Evolutionary conservation across 805 yeast species (phyloP), one percentile per base, ranked within the genome.

Genomic region (Saturnispora silvae): DNA sequence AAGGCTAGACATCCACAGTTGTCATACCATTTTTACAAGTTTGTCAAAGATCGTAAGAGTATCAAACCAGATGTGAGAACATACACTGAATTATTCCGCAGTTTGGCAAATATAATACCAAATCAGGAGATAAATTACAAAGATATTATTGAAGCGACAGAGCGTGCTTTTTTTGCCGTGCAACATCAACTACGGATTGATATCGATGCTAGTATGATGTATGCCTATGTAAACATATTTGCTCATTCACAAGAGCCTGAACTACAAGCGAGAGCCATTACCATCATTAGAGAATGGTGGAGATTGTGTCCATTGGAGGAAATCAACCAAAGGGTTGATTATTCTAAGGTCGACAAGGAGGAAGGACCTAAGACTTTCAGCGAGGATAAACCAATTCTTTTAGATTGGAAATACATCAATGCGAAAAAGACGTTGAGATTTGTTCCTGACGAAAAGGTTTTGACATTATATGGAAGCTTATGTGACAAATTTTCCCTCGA

Each of bases 1-100:
- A 63, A 61, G 35, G 61, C 70, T 23, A 48, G 44, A 5, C 64
- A 66, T 39, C 54, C 61, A 10, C 57, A 57, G 0, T 44, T 52
- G 10, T 65, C 67, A 0, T 52, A 68, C 31, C 50, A 60, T n/a
- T 44, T 70, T 4, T 64, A 58, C 42, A 62, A 67, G 5, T 44
- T 44, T 4, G 24, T 44, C 17, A 48, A 46, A 2, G 46, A 13
- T 33, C 47, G 39, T 27, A 43, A 32, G 15, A 32, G 22, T 11
- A 35, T 57, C n/a, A 50, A 35, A 35, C 63, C 66, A 14, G 60
- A 61, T 41, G 34, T 47, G 2, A 50, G 48, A 24, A 63, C 69
- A 0, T 62, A 55, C 32, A 57, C 60, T 1, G 60, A 55, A 42
- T 31, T 53, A 23, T 49, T 56, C 18, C 33, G 47, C 13, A 44